These are phyloP conservation scores for Suillus lakei DNA, from an alignment of 768 basidiomycete genomes.

Conservation along the genomic window DNA sequence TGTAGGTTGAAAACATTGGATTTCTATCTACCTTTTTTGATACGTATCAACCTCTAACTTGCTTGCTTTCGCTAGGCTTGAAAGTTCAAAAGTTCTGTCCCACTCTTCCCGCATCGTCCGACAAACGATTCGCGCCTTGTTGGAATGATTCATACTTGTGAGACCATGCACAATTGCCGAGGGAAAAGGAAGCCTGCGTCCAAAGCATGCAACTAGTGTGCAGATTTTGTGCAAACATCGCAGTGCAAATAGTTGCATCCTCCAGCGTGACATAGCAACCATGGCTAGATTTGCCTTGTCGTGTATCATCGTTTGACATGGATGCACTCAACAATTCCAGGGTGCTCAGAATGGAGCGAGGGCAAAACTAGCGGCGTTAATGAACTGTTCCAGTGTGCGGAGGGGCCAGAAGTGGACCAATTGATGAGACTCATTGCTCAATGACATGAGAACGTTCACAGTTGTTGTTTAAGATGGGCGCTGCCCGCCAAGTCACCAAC, in stretches of 20 bases:
- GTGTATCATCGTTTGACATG: conserved; percentile 34
- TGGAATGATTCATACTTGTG: no score
- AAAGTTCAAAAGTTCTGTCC: no score
- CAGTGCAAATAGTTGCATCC: conserved; percentile 94
- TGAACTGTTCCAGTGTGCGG: conserved; percentile 81
- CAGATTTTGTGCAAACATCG: conserved; percentile 92
- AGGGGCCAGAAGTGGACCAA: conserved; percentile 95
- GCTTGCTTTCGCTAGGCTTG: no score
- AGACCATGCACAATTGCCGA: no score
- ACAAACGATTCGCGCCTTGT: no score
- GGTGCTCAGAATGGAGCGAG: conserved; percentile 90
- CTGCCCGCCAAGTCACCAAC: conserved; percentile 95
- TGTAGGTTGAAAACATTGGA: no score
- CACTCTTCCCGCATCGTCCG: no score
- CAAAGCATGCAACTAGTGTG: conserved; percentile 68
- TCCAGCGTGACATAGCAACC: conserved; percentile 81
- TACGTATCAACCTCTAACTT: no score
- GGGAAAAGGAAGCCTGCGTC: conserved; percentile 43
- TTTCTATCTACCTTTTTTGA: no score
- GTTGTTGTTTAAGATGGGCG: conserved; percentile 94
- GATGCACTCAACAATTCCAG: conserved; percentile 85
- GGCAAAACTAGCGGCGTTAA: conserved; percentile 89
- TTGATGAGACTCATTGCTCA: conserved; percentile 95
- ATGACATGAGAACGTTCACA: conserved; percentile 92
- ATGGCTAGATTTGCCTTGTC: conserved; percentile 39